Evolutionary conservation across 768 basidiomycete species (phyloP).

Genomic region (Xerocomellus dryophilus): DNA sequence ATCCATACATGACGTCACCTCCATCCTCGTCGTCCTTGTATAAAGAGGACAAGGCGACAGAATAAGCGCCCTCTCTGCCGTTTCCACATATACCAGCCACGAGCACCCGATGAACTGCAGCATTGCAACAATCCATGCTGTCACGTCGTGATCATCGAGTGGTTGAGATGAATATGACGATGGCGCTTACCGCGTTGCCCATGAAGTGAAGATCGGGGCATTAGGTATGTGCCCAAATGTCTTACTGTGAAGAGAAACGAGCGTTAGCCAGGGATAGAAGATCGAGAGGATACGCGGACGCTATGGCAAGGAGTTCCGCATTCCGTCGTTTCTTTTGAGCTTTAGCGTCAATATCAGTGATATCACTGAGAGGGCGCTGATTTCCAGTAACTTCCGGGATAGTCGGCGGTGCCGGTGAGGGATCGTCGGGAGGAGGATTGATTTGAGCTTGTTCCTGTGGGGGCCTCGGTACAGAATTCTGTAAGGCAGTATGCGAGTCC

Average conservation of each 20-base stretch:
- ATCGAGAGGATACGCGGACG: neutral
- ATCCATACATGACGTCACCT: constrained; percentile 26
- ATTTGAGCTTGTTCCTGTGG: neutral
- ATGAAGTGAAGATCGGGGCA: constrained; percentile 21
- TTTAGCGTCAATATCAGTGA: no score
- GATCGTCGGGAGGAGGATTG: neutral
- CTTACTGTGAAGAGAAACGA: constrained; percentile 8
- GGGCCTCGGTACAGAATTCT: neutral
- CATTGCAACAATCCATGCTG: constrained; percentile 6
- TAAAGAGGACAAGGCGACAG: constrained; percentile 18
- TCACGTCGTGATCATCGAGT: neutral
- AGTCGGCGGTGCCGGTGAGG: neutral
- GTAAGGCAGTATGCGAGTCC: neutral
- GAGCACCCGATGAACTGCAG: constrained; percentile 17
- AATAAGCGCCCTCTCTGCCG: constrained; percentile 6
- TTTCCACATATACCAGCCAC: constrained; percentile 25
- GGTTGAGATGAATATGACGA: neutral
- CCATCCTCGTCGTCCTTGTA: constrained; percentile 27
- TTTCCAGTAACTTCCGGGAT: neutral
- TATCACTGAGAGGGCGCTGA: neutral
- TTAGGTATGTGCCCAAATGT: constrained; percentile 26
- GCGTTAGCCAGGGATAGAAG: neutral
- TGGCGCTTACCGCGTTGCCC: constrained; percentile 17
- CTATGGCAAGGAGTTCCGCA: neutral
- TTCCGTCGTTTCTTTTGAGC: neutral